Evolutionary conservation across 2,329 filamentous ascomycete genomes (phyloP).

Genomic region (Talaromyces sp.): DNA sequence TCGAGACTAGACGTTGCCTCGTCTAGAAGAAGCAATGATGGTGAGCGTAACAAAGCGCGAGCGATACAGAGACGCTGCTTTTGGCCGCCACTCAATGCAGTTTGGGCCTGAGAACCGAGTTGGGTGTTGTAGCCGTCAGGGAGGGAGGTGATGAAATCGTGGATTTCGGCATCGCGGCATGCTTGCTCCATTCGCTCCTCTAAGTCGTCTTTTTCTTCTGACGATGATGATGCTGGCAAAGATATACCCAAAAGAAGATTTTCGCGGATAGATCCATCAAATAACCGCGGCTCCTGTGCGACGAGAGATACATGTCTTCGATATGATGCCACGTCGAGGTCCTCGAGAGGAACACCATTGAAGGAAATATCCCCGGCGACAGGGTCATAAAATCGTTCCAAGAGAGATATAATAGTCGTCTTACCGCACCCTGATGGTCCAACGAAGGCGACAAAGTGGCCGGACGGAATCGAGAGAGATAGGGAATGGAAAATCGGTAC

Average conservation of each 20-base stretch:
- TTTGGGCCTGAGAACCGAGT: conserved; percentile 45
- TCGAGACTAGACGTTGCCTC: conserved; percentile 60
- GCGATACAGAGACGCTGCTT: conserved; percentile 55
- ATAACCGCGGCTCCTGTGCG: conserved; percentile 43
- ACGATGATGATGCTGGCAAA: conserved; percentile 64
- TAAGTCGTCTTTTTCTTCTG: conserved; percentile 23
- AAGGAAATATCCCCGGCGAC: conserved; percentile 68
- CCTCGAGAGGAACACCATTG: conserved; percentile 70
- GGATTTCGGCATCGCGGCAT: conserved; percentile 49
- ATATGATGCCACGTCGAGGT: conserved; percentile 73
- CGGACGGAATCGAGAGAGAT: conserved; percentile 43
- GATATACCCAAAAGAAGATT: conserved; percentile 48
- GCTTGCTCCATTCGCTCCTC: conserved; percentile 42
- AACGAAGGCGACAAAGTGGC: conserved; percentile 72
- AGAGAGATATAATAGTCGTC: conserved; percentile 35
- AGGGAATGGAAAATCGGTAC: conserved; percentile 27
- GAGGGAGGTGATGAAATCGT: conserved; percentile 50
- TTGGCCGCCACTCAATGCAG: conserved; percentile 51
- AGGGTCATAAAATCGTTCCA: conserved; percentile 67
- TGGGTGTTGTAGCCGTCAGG: conserved; percentile 49
- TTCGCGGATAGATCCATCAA: conserved; percentile 43
- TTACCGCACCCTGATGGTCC: conserved; percentile 48
- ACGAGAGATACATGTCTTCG: conserved; percentile 59
- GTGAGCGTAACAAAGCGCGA: conserved; percentile 50
- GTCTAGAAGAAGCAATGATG: conserved; percentile 52